Evolutionary conservation across 2,329 filamentous ascomycete genomes (phyloP), one percentile per base, ranked within the genome.

Genomic region (Parastagonospora avenae): DNA sequence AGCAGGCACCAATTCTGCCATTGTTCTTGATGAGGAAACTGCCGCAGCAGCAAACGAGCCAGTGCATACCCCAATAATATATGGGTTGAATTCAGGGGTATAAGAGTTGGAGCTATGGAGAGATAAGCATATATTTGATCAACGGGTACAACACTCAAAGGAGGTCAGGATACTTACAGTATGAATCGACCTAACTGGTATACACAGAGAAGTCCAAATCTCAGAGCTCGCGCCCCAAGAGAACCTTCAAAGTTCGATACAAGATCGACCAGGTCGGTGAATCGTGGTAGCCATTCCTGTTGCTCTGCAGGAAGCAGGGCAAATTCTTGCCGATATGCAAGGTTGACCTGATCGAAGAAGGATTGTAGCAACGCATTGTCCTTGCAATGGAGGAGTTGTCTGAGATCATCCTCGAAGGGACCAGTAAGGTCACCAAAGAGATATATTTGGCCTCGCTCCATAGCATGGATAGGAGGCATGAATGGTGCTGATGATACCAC

Each of bases 401-500:
- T 72, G 52, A 79, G 73, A 44, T 74, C 72, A 41, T 71, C 63
- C 53, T 76, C 70, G 51, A 75, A 76, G 57, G 76, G 73, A 50
- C 68, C 68, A 49, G 76, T 79, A 62, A 78, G 76, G 56, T 79
- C 76, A 65, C 76, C 76, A 60, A 79, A 78, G 67, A 79, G 70
- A 68, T 77, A 77, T 58, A 77, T 68, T 11, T 40, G n/a, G 35
- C 35, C 8, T 37, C 33, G 19, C 30, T 42, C 14, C 16, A 11
- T 31, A 15, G 8, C 16, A 24, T 11, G n/a, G n/a, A 42, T 33
- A 48, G 45, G 37, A 19, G 45, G 36, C 35, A 48, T 48, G 36
- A 48, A 41, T 14, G 35, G 35, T 14, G 35, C 15, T 9, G 35
- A 37, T 37, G 35, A 37, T n/a, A 37, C 15, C 8, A 37, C 35